phyloP scores from a whole-genome alignment of 495 filamentous ascomycete species.

The Podospora anserina region DNA sequence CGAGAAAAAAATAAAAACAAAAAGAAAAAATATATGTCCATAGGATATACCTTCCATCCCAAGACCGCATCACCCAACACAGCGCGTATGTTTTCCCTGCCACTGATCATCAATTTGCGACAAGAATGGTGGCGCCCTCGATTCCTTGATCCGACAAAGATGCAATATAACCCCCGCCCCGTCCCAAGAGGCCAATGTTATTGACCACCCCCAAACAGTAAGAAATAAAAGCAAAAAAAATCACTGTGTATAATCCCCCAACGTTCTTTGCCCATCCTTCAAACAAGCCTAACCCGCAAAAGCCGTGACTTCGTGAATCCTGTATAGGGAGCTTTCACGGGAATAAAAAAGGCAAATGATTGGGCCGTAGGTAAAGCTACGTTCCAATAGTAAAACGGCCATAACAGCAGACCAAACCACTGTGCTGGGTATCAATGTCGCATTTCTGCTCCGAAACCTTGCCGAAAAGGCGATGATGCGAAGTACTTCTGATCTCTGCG shows the following conservation, averaged over 20 bases:
- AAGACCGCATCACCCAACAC: too few species aligned
- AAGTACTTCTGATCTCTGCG: neutral
- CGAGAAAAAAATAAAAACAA: neutral
- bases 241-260: neutral
- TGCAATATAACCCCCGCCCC: neutral
- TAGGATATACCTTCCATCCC: neutral
- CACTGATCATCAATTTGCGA: neutral
- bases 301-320: neutral
- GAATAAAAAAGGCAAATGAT: neutral
- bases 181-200: neutral
- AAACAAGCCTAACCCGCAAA: neutral
- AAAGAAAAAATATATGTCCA: neutral
- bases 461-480: neutral
- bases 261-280: neutral
- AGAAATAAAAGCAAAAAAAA: neutral
- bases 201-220: neutral
- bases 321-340: neutral
- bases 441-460: neutral
- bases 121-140: neutral
- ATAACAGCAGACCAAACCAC: neutral
- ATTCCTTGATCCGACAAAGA: neutral
- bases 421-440: constrained; percentile 2
- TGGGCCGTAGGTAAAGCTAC: neutral
- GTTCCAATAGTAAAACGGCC: neutral
- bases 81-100: neutral